phyloP scores from a whole-genome alignment of 257 asterid genomes.

The Coffea canephora region DNA sequence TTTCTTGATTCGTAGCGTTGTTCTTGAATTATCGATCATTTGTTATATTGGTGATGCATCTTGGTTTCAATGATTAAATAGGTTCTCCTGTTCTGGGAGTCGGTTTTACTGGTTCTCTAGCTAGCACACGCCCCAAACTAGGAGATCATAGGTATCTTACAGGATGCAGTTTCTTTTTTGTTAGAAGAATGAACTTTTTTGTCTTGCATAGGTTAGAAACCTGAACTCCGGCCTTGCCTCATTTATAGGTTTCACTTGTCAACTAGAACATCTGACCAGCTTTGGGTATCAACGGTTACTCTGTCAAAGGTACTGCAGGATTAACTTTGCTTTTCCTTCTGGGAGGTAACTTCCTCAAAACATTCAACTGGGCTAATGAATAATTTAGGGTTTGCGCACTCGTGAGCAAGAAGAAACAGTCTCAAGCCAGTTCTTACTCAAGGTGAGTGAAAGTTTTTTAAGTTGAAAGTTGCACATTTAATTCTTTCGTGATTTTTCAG shows the following conservation, averaged over 20 bases:
- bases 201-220: constrained; percentile 3
- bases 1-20: background rate
- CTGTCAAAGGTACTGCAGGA: constrained; percentile 62
- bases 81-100: constrained; percentile 82
- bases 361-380: constrained; percentile 12
- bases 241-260: constrained; percentile 72
- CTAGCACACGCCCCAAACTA: constrained; percentile 66
- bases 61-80: constrained; percentile 25
- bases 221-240: constrained; percentile 14
- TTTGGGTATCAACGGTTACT: constrained; percentile 66
- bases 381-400: constrained; percentile 70
- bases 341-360: background rate
- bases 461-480: background rate
- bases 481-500: background rate
- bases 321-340: background rate
- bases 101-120: constrained; percentile 87
- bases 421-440: constrained; percentile 78
- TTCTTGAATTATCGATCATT: background rate
- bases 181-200: too few relatives aligned
- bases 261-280: constrained; percentile 72
- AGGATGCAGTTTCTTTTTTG: constrained; percentile 2
- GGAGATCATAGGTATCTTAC: constrained; percentile 80
- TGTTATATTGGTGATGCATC: constrained; percentile 14
- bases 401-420: constrained; percentile 91
- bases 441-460: constrained; percentile 43